These are phyloP conservation scores for Brassica nigra DNA, from an alignment of 345 rosid genomes.

Conservation along the genomic window DNA sequence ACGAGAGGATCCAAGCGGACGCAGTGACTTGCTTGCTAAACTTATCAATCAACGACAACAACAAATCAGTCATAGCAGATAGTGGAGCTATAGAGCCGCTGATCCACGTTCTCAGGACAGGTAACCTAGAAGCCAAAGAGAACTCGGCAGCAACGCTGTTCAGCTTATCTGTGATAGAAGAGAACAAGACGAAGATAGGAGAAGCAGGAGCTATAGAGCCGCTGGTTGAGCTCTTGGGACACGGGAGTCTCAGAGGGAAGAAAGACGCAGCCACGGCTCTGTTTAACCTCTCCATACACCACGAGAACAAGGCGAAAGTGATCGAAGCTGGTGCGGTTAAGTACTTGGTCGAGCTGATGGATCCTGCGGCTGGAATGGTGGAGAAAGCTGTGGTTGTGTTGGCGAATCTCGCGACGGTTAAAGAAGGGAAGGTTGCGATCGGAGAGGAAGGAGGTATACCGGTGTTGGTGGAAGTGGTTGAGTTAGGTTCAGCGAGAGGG, in stretches of 20 bases:
- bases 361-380: constrained; percentile 92
- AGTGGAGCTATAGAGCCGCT: constrained; percentile 85
- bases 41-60: constrained; percentile 81
- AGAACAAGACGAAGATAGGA: constrained; percentile 81
- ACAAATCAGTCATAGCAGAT: constrained; percentile 68
- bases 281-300: constrained; percentile 76
- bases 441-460: constrained; percentile 82
- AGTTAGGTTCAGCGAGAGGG: constrained; percentile 90
- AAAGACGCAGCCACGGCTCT: constrained; percentile 94
- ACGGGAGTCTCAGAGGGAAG: constrained; percentile 87
- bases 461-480: constrained; percentile 87
- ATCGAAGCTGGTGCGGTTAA: constrained; percentile 89
- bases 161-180: constrained; percentile 85
- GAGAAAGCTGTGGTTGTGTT: constrained; percentile 91
- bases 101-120: constrained; percentile 79
- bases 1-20: constrained; percentile 64
- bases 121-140: constrained; percentile 83
- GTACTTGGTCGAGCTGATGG: constrained; percentile 90
- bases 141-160: constrained; percentile 95
- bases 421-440: constrained; percentile 77
- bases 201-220: constrained; percentile 85
- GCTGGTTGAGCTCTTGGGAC: constrained; percentile 77
- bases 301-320: constrained; percentile 78
- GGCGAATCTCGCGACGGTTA: constrained; percentile 85
- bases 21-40: constrained; percentile 93